A percentile compares a stretch with the other conserved stretches of the same genome.
Evolutionary conservation across 345 rosid genomes (phyloP).

Genomic region (Arabidopsis arenosa): DNA sequence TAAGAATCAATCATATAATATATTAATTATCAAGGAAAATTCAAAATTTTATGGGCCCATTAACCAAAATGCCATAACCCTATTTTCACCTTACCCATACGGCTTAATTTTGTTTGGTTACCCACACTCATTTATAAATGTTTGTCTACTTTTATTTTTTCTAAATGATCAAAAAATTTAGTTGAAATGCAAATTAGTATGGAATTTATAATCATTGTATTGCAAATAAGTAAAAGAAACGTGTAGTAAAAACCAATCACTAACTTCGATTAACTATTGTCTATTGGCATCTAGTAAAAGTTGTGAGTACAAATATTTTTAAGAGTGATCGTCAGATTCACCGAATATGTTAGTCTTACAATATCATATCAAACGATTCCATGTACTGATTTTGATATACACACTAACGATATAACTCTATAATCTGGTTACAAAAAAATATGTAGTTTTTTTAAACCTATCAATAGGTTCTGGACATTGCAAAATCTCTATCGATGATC

Average conservation of each 20-base stretch:
- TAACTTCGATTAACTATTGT: neutral
- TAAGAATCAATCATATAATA: slow-evolving; percentile 23
- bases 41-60: neutral
- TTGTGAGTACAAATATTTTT: neutral
- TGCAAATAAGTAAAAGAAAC: neutral
- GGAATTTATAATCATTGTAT: neutral
- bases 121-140: slow-evolving; percentile 29
- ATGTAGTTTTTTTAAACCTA: neutral
- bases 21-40: neutral
- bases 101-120: slow-evolving; percentile 37
- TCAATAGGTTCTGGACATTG: slow-evolving; percentile 4
- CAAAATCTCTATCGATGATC: neutral
- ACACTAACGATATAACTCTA: no score
- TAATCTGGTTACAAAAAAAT: no score
- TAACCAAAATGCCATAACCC: slow-evolving; percentile 30
- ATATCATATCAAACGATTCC: neutral
- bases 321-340: slow-evolving; percentile 10
- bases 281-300: neutral
- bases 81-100: slow-evolving; percentile 29
- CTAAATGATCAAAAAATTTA: neutral
- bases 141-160: slow-evolving; percentile 7
- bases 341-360: neutral
- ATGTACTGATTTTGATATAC: neutral
- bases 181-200: neutral
- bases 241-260: neutral